Evolutionary conservation across 148 eudicot species (phyloP).

Genomic region (Beta vulgaris): DNA sequence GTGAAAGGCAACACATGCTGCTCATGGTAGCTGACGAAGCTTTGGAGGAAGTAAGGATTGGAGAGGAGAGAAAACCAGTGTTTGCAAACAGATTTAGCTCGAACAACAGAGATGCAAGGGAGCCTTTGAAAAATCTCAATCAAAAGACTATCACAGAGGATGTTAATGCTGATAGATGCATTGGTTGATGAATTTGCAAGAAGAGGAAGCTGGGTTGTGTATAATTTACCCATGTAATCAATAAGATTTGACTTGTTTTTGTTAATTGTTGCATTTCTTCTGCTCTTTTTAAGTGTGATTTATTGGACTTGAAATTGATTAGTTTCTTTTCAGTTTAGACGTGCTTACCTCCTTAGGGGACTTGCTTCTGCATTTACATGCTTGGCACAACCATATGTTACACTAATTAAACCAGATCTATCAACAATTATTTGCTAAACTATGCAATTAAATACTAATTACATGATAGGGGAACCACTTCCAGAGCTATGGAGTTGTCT

Average conservation of each 20-base stretch:
- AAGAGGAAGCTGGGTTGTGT: neutral
- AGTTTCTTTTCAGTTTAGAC: neutral
- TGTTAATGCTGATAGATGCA: constrained; percentile 18
- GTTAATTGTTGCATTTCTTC: neutral
- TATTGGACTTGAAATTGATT: neutral
- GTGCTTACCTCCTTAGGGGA: constrained; percentile 27
- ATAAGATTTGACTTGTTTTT: neutral
- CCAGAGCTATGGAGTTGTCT: neutral
- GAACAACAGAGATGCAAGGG: constrained; percentile 16
- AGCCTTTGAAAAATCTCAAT: constrained; percentile 31
- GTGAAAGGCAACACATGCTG: constrained; percentile 14
- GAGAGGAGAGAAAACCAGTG: constrained; percentile 25
- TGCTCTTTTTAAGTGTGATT: neutral
- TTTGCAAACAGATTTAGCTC: constrained; percentile 30
- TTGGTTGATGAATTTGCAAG: neutral
- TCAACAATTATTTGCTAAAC: neutral
- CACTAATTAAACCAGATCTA: constrained; percentile 1
- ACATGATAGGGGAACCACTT: constrained; percentile 8
- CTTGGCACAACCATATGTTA: constrained; percentile 6
- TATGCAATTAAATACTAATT: neutral
- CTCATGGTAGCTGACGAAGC: constrained; percentile 18
- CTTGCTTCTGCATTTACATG: constrained; percentile 15
- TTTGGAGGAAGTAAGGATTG: constrained; percentile 10
- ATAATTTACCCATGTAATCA: constrained; percentile 5
- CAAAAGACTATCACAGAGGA: constrained; percentile 18